These are phyloP conservation scores for Drechslera avenae DNA, from an alignment of 2,329 filamentous ascomycete genomes.

Conservation along the genomic window DNA sequence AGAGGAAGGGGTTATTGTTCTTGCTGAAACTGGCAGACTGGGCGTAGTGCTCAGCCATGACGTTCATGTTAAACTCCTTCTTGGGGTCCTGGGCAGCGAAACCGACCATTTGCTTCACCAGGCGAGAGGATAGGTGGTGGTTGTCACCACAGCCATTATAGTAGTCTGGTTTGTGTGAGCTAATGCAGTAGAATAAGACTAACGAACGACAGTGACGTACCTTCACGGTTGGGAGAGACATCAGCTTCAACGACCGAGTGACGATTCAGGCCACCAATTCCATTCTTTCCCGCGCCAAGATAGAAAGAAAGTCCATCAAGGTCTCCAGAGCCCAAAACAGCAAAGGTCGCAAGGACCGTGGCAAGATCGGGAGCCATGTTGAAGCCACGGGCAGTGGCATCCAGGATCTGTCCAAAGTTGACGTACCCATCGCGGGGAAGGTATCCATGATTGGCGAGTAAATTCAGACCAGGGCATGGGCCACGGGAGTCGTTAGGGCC, in stretches of 20 bases:
- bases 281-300: constrained; percentile 25
- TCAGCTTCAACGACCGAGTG: constrained; percentile 51
- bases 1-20: constrained; percentile 52
- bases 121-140: constrained; percentile 46
- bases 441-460: constrained; percentile 58
- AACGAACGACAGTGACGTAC: constrained; percentile 39
- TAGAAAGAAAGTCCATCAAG: constrained; percentile 27
- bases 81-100: constrained; percentile 24
- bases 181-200: constrained; percentile 1
- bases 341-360: constrained; percentile 39
- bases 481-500: constrained; percentile 30
- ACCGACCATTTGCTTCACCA: constrained; percentile 22
- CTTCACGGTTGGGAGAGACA: constrained; percentile 37
- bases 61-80: constrained; percentile 33
- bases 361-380: constrained; percentile 36
- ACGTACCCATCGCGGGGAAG: constrained; percentile 53
- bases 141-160: constrained; percentile 49
- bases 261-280: constrained; percentile 40
- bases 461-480: constrained; percentile 60
- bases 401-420: constrained; percentile 21
- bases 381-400: constrained; percentile 25
- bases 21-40: constrained; percentile 51
- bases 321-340: constrained; percentile 28
- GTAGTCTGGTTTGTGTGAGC: constrained; percentile 39
- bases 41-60: constrained; percentile 32